A percentile compares a stretch with the other conserved stretches of the same genome.
Conservation (phyloP, 2,329 filamentous ascomycete genomes). For the Arthrobotrys megalospora region DNA sequence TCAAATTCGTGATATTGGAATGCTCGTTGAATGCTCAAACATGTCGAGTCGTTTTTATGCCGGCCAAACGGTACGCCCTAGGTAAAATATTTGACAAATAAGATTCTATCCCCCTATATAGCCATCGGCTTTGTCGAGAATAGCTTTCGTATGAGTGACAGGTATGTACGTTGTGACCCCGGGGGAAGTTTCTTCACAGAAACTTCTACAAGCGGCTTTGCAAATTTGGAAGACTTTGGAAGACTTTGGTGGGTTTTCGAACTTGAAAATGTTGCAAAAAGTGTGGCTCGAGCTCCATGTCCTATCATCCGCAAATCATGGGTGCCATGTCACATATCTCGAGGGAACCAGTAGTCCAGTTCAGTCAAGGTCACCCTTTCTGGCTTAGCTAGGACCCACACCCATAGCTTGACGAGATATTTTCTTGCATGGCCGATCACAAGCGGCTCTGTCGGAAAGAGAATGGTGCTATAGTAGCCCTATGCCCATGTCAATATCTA, state of each 20-base stretch:
- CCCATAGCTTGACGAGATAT: constrained; percentile 43
- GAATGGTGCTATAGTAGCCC: constrained; percentile 44
- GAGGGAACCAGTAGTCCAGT: constrained; percentile 11
- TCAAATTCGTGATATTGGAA: constrained; percentile 1
- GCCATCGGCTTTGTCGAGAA: neutral
- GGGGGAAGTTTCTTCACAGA: neutral
- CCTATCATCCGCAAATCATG: constrained; percentile 5
- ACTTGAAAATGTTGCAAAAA: constrained; percentile 2
- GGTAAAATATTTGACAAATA: neutral
- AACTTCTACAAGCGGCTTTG: neutral
- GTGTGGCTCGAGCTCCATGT: constrained; percentile 16
- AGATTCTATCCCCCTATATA: neutral
- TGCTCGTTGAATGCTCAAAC: neutral
- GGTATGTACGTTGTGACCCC: neutral
- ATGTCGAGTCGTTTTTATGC: neutral
- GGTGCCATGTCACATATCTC: constrained; percentile 45
- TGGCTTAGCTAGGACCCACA: constrained; percentile 35
- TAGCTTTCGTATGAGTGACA: neutral
- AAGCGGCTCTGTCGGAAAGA: constrained; percentile 55
- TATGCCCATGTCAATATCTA: constrained; percentile 42
- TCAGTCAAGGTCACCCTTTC: constrained; percentile 22
- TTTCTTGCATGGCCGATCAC: constrained; percentile 48
- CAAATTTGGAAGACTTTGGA: too few relatives aligned
- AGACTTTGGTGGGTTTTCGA: neutral
- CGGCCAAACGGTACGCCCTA: neutral